A percentile compares a stretch with the other conserved stretches of the same genome.
Evolutionary conservation across 768 basidiomycete species (phyloP).

Genomic region (Hirschioporus abietinus): DNA sequence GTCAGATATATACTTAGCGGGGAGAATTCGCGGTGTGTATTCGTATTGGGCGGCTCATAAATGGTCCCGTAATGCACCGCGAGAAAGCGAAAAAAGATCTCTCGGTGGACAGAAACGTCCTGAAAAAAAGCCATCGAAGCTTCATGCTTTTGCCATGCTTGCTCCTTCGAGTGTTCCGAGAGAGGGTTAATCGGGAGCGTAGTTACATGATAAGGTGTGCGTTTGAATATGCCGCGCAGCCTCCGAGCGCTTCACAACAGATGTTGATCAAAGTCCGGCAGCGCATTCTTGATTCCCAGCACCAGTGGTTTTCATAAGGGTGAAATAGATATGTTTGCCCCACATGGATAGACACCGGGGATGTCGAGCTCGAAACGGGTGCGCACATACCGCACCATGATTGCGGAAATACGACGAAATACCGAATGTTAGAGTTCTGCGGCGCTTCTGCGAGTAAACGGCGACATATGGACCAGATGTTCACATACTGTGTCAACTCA

Average conservation of each 20-base stretch:
- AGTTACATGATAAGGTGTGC: neutral
- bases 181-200: neutral
- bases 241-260: neutral
- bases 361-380: neutral
- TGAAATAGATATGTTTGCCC: neutral
- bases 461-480: neutral
- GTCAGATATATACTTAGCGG: neutral
- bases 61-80: neutral
- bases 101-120: neutral
- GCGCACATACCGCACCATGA: neutral
- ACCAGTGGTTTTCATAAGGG: neutral
- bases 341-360: neutral
- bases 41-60: neutral
- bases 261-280: neutral
- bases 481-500: neutral
- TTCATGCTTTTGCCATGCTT: neutral
- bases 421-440: neutral
- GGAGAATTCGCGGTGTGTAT: neutral
- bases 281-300: neutral
- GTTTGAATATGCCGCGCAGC: neutral
- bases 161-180: neutral
- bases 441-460: neutral
- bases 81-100: neutral
- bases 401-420: constrained; percentile 1
- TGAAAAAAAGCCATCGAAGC: neutral